phyloP scores from a whole-genome alignment of 2,329 filamentous ascomycete genomes.

The Talaromyces sp. region DNA sequence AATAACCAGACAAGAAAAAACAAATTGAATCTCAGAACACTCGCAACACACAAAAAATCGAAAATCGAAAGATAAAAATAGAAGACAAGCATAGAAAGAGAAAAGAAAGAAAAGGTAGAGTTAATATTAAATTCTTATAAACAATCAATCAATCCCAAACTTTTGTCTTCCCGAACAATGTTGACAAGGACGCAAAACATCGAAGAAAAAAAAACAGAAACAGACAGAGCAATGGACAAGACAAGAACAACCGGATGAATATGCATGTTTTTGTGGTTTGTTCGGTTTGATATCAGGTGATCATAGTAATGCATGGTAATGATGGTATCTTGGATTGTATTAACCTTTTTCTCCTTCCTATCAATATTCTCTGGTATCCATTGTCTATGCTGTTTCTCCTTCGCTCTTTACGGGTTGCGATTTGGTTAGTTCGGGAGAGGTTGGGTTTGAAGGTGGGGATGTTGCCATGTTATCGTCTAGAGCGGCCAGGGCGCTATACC shows the following conservation, averaged over 20 bases:
- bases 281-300: neutral
- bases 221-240: neutral
- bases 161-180: constrained; percentile 19
- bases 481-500: constrained; percentile 44
- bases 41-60: too few species aligned
- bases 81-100: neutral
- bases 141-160: constrained; percentile 17
- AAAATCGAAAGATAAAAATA: neutral
- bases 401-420: constrained; percentile 44
- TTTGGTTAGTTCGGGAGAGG: constrained; percentile 47
- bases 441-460: constrained; percentile 48
- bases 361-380: neutral
- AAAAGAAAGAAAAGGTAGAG: constrained; percentile 2
- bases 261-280: neutral
- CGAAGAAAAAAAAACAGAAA: neutral
- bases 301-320: neutral
- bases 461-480: constrained; percentile 48
- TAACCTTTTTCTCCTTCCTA: neutral
- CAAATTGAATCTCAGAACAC: too few species aligned
- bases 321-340: constrained; percentile 12
- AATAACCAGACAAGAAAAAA: too few species aligned
- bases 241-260: neutral
- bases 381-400: constrained; percentile 37
- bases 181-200: neutral
- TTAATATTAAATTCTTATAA: constrained; percentile 15